A percentile compares a stretch with the other conserved stretches of the same genome.
Evolutionary conservation across 176 grass and related monocot genomes (phyloP).

Genomic region (Carex myosuroides): DNA sequence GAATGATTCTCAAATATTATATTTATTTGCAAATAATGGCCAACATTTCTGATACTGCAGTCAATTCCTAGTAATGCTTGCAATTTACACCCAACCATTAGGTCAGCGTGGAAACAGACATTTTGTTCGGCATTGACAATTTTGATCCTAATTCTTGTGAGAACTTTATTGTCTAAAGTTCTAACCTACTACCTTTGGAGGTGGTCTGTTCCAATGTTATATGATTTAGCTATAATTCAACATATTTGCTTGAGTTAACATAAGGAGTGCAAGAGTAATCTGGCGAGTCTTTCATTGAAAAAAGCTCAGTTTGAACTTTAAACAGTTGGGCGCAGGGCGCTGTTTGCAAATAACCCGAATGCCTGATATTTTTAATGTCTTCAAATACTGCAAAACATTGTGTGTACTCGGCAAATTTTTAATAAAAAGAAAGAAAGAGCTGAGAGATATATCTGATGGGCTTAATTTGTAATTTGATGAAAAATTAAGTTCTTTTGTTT

Average conservation of each 20-base stretch:
- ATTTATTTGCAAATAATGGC: not conserved
- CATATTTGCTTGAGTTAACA: not conserved
- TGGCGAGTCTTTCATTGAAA: not conserved
- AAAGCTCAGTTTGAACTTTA: not conserved
- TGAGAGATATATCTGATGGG: not conserved
- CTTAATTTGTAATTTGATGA: conserved; percentile 15
- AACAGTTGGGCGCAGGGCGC: not conserved
- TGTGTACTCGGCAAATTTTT: not conserved
- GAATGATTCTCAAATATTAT: conserved; percentile 9
- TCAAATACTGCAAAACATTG: not conserved
- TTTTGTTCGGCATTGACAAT: not conserved
- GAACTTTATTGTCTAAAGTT: not conserved
- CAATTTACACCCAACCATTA: not conserved
- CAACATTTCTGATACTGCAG: not conserved
- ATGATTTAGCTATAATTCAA: not conserved
- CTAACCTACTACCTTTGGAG: not conserved
- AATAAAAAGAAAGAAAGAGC: not conserved
- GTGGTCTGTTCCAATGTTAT: not conserved
- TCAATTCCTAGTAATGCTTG: conserved; percentile 1
- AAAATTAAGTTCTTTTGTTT: conserved; percentile 11
- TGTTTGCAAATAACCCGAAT: not conserved
- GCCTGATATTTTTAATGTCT: not conserved
- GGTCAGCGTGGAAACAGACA: not conserved
- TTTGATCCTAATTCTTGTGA: not conserved
- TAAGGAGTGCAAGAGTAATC: not conserved